Percentiles rank a stretch among this genome's conserved stretches.
Conservation (phyloP, 306 rosid genomes). For the Styphnolobium japonicum region DNA sequence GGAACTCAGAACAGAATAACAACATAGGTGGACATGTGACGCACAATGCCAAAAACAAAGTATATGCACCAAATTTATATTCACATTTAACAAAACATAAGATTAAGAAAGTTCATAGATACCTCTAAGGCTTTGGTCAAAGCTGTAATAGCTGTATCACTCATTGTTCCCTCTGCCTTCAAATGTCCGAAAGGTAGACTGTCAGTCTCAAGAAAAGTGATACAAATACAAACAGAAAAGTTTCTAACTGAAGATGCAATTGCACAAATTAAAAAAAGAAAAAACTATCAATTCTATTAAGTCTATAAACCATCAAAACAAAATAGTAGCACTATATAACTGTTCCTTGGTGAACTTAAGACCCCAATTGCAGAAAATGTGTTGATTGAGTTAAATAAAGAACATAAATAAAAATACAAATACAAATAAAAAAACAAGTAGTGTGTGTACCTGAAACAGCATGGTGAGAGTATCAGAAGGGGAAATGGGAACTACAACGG, state of each 20-base stretch:
- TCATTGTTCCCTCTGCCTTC: conserved; percentile 87
- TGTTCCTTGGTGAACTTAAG: neutral
- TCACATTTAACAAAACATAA: neutral
- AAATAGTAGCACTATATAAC: neutral
- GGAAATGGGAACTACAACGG: conserved; percentile 78
- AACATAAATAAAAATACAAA: too few relatives aligned
- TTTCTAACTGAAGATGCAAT: neutral
- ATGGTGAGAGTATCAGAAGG: conserved; percentile 78
- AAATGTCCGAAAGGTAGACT: conserved; percentile 20
- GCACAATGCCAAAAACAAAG: neutral
- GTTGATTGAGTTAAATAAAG: neutral
- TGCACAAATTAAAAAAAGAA: neutral
- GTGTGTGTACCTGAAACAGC: conserved; percentile 68
- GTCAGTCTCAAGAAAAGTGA: conserved; percentile 20
- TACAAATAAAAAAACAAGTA: conserved; percentile 1
- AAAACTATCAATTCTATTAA: neutral
- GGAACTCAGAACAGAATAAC: neutral
- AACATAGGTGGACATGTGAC: neutral
- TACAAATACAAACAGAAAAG: neutral
- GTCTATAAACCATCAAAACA: neutral
- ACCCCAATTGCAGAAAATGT: neutral
- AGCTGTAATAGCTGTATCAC: conserved; percentile 58
- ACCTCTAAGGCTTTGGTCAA: conserved; percentile 72
- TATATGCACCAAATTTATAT: neutral
- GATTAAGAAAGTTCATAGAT: neutral